phyloP scores from a whole-genome alignment of 2,329 filamentous ascomycete genomes.

The Fusarium albidum region DNA sequence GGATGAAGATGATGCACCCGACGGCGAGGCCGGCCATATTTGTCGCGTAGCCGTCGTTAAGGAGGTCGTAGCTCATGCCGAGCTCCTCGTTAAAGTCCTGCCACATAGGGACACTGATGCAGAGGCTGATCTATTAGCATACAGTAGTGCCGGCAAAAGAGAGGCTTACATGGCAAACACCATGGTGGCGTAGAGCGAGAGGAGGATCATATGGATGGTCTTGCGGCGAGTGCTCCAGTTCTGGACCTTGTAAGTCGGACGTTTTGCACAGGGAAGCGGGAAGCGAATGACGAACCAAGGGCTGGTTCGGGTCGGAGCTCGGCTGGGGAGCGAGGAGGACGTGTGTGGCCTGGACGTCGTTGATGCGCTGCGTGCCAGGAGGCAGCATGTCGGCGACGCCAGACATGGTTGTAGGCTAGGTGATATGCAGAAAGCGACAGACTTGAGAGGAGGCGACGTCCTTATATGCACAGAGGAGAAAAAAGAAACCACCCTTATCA shows the following conservation, averaged over 20 bases:
- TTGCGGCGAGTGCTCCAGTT: conserved; percentile 32
- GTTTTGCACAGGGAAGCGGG: too few relatives aligned
- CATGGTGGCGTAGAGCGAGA: conserved; percentile 29
- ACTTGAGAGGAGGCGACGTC: too few relatives aligned
- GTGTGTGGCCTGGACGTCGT: conserved; percentile 19
- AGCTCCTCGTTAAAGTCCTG: conserved; percentile 28
- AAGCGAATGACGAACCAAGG: conserved; percentile 13
- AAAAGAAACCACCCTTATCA: too few relatives aligned
- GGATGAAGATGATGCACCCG: conserved; percentile 45
- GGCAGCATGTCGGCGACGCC: conserved; percentile 3
- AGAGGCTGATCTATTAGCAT: conserved; percentile 4
- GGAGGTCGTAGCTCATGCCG: conserved; percentile 29
- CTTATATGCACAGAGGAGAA: too few relatives aligned
- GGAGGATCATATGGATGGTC: conserved; percentile 15
- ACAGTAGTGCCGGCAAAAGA: rapidly evolving
- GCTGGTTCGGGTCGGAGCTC: conserved; percentile 30
- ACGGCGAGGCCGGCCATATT: conserved; percentile 41
- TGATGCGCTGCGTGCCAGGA: conserved; percentile 29
- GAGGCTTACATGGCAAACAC: conserved; percentile 29
- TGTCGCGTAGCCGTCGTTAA: conserved; percentile 40
- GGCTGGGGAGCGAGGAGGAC: conserved; percentile 29
- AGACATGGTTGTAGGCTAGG: too few relatives aligned
- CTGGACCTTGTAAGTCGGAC: too few relatives aligned
- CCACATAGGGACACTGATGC: conserved; percentile 31
- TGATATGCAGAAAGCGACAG: too few relatives aligned